These are phyloP conservation scores for Uromyces viciae-fabae DNA, from an alignment of 1,284 basidiomycete genomes.

Conservation along the genomic window DNA sequence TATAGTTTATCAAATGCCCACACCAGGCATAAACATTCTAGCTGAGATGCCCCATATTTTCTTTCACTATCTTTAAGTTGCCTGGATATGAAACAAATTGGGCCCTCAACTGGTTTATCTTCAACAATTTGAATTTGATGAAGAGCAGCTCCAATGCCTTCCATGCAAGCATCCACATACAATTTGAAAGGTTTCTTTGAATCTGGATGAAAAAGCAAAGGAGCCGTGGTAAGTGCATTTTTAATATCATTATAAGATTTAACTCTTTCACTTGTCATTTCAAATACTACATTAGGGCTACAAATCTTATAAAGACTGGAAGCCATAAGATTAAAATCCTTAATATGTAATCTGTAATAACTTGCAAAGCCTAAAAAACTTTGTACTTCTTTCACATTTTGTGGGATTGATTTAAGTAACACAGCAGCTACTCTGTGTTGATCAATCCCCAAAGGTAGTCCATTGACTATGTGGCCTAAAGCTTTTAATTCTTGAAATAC, in stretches of 20 bases:
- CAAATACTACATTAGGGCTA: not conserved
- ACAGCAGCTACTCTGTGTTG: slow-evolving; percentile 3
- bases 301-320: not conserved
- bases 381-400: not conserved
- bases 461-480: not conserved
- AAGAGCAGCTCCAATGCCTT: not conserved
- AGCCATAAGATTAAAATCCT: not conserved
- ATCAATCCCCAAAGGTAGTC: not conserved
- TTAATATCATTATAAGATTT: not conserved
- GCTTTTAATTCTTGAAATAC: slow-evolving; percentile 22
- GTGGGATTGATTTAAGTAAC: not conserved
- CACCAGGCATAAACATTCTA: not conserved
- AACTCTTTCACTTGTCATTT: slow-evolving; percentile 7
- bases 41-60: not conserved
- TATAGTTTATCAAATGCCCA: slow-evolving; percentile 17
- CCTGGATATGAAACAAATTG: not conserved
- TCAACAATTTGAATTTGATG: not conserved
- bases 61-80: slow-evolving; percentile 13
- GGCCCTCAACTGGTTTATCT: not conserved
- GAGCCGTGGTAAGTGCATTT: not conserved
- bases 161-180: not conserved
- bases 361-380: not conserved
- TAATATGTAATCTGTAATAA: slow-evolving; percentile 9
- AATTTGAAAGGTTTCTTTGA: not conserved
- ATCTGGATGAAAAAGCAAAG: not conserved